Evolutionary conservation across 441 rosid genomes (phyloP).

Genomic region (Biscutella laevigata): DNA sequence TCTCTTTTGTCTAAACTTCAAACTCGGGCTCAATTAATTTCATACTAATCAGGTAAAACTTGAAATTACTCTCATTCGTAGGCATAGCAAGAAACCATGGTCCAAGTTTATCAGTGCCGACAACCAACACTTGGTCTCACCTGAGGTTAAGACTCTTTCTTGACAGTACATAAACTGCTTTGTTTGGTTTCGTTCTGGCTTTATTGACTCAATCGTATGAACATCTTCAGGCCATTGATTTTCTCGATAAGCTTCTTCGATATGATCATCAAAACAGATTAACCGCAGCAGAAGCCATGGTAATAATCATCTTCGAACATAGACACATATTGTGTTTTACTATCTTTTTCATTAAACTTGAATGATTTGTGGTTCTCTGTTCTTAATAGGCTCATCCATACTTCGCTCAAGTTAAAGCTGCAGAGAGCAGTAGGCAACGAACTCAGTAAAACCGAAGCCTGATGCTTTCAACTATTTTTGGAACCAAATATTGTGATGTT

Average conservation of each 20-base stretch:
- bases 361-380: background rate
- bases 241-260: slow-evolving; percentile 70
- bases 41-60: background rate
- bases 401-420: slow-evolving; percentile 74
- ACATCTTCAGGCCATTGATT: slow-evolving; percentile 60
- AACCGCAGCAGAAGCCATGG: slow-evolving; percentile 87
- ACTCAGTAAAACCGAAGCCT: slow-evolving; percentile 21
- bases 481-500: background rate
- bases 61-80: slow-evolving; percentile 22
- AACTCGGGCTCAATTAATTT: background rate
- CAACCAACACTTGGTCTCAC: slow-evolving; percentile 80
- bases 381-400: slow-evolving; percentile 58
- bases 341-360: background rate
- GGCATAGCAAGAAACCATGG: slow-evolving; percentile 82
- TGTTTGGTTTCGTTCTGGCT: background rate
- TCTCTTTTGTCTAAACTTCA: background rate
- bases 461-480: background rate
- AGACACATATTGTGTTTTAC: background rate
- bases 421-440: slow-evolving; percentile 66
- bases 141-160: slow-evolving; percentile 39
- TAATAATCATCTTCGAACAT: slow-evolving; percentile 4
- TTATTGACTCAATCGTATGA: background rate
- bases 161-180: background rate
- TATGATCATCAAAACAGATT: slow-evolving; percentile 88
- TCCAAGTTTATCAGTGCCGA: slow-evolving; percentile 65